Conservation (phyloP, 257 asterid species). For the Fraxinus quadrangulata region DNA sequence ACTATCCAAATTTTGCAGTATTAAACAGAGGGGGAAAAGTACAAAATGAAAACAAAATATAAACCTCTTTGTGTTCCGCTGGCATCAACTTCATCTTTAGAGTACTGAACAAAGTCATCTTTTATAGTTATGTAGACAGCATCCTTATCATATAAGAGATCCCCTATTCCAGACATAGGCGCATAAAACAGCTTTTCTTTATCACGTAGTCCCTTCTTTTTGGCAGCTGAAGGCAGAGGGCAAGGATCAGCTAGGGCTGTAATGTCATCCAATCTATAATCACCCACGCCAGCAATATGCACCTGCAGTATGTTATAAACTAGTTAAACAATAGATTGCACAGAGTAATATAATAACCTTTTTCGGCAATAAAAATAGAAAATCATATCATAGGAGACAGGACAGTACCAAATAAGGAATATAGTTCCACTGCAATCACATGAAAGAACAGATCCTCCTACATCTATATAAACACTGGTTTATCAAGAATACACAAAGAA, state of each 20-base stretch:
- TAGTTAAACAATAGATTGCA: slow-evolving; percentile 10
- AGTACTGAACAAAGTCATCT: slow-evolving; percentile 89
- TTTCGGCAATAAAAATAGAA: not conserved
- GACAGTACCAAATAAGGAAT: not conserved
- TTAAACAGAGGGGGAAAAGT: not conserved
- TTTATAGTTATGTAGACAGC: slow-evolving; percentile 93
- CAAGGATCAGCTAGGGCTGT: slow-evolving; percentile 86
- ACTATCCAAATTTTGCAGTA: slow-evolving; percentile 7
- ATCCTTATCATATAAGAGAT: slow-evolving; percentile 94
- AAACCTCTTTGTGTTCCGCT: slow-evolving; percentile 54
- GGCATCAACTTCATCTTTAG: slow-evolving; percentile 51
- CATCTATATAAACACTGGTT: not conserved
- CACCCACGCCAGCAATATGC: slow-evolving; percentile 99
- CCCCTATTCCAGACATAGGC: slow-evolving; percentile 98
- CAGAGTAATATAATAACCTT: not conserved
- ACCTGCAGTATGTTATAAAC: slow-evolving; percentile 47
- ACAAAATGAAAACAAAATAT: slow-evolving; percentile 12
- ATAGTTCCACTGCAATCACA: not conserved
- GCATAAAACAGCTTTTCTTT: slow-evolving; percentile 96
- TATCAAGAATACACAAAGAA: not conserved
- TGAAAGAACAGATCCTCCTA: not conserved
- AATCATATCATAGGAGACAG: not conserved
- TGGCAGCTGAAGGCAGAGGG: slow-evolving; percentile 96
- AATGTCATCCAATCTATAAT: slow-evolving; percentile 64
- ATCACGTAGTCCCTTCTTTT: slow-evolving; percentile 96